Conservation (phyloP, 441 rosid genomes). For the Populus hybrid region DNA sequence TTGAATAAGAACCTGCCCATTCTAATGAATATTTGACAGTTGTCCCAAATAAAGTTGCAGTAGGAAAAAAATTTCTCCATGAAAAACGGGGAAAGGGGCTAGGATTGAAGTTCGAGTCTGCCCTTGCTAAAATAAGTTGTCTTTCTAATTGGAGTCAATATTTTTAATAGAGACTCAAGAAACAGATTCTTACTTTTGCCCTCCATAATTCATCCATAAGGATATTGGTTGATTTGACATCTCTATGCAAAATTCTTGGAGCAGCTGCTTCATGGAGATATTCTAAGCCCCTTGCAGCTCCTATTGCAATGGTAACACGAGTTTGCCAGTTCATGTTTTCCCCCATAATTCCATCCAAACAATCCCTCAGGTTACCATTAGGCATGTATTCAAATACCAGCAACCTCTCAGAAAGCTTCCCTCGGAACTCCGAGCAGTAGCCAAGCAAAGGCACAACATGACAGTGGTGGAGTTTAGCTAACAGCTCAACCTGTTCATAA, state of each 20-base stretch:
- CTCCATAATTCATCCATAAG: conserved; percentile 79
- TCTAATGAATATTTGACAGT: background rate
- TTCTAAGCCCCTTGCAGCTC: conserved; percentile 91
- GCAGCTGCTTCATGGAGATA: conserved; percentile 92
- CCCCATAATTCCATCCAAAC: conserved; percentile 63
- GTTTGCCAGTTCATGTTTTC: conserved; percentile 79
- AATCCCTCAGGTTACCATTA: conserved; percentile 82
- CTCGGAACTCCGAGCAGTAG: too few species aligned
- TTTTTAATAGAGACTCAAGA: background rate
- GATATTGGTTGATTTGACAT: conserved; percentile 90
- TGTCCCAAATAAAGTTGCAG: background rate
- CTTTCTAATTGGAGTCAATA: background rate
- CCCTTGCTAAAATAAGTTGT: background rate
- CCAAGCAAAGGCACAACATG: too few species aligned
- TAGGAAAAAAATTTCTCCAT: background rate
- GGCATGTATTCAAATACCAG: too few species aligned
- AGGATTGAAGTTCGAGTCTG: background rate
- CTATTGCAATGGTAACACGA: conserved; percentile 73
- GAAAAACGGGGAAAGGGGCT: background rate
- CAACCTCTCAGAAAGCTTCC: too few species aligned
- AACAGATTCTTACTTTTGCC: conserved; percentile 65
- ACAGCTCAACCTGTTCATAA: too few species aligned
- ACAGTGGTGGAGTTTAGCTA: too few species aligned
- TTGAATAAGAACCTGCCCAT: background rate
- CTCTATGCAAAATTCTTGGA: conserved; percentile 85